Base-by-base conservation (phyloP, 1,284 basidiomycete species). In the Clitocybe nebularis region DNA sequence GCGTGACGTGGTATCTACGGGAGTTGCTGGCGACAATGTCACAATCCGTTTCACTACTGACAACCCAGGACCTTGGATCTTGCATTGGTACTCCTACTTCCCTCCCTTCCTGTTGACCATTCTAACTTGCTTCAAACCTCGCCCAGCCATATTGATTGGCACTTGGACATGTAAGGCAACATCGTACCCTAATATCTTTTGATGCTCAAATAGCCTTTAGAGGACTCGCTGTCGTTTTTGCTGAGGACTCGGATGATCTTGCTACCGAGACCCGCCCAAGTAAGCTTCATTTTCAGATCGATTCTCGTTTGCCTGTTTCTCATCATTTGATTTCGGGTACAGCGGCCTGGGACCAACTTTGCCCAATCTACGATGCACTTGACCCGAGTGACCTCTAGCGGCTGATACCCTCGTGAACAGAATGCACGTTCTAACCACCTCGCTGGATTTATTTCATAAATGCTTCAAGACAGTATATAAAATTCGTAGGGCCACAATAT, bases 91-190 rank as follows among this genome's bases (percentile, higher is more conserved):
- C 11, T 13, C 19, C 13, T 17, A 9, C 9, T 20, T 19, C 8
- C n/a, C 9, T 5, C 17, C 11, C 1, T n/a, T 19, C 11, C 2
- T 24, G 1, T n/a, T n/a, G n/a, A n/a, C 9, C 5, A 22, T 22
- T 7, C 9, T 21, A 14, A 10, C 32, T 13, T 16, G 19, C 16
- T 32, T n/a, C 11, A 6, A 17, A 23, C 17, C 11, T 23, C 11
- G n/a, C 11, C 23, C 11, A 58, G 58, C 49, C 66, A 69, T 45
- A 66, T 68, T 36, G 64, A 68, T 38, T 69, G 64, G 64, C 67
- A 69, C 49, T 46, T 69, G 11, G 53, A 57, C 42, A 55, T 58
- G 61, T 60, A 45, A 45, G 57, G 46, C 6, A 11, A 14, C 19
- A n/a, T 16, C 17, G 2, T 22, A 3, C 3, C 29, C 13, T 17